phyloP scores from a whole-genome alignment of 225 moss, liverwort and hornwort species.

The Marchantia paleacea region DNA sequence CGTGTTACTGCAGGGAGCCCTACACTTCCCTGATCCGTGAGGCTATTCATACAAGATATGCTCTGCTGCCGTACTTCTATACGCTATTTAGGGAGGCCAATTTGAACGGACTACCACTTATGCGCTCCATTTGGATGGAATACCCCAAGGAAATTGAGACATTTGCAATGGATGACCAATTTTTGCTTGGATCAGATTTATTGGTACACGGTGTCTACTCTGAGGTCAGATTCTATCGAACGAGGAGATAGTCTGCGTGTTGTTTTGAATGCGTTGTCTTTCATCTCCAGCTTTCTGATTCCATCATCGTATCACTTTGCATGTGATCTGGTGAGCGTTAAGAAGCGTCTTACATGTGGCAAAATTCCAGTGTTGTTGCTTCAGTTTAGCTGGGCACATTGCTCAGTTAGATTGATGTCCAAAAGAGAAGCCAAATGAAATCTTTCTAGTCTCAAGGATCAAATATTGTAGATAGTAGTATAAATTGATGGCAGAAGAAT shows the following conservation, averaged over 20 bases:
- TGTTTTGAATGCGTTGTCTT: neutral
- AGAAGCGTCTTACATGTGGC: no score
- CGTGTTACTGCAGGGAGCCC: slow-evolving; percentile 64
- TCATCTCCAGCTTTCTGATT: neutral
- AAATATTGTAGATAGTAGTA: neutral
- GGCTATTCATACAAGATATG: slow-evolving; percentile 87
- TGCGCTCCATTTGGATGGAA: slow-evolving; percentile 96
- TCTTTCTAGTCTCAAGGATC: neutral
- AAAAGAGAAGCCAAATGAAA: neutral
- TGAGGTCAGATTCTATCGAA: slow-evolving; percentile 45
- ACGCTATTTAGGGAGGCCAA: slow-evolving; percentile 89
- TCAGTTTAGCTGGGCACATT: no score
- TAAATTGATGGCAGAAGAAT: neutral
- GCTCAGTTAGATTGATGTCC: no score
- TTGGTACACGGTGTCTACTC: slow-evolving; percentile 91
- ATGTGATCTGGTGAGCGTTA: neutral
- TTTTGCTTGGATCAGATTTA: slow-evolving; percentile 75
- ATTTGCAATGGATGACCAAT: slow-evolving; percentile 75
- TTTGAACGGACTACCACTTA: slow-evolving; percentile 78
- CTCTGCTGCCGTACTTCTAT: slow-evolving; percentile 87
- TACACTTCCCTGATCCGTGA: slow-evolving; percentile 77
- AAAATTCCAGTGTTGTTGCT: no score
- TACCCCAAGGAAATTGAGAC: slow-evolving; percentile 65
- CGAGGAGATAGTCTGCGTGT: neutral
- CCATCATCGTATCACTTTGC: neutral